Base-by-base conservation (phyloP, 2,329 filamentous ascomycete genomes). In the Macrophomina phaseolina region DNA sequence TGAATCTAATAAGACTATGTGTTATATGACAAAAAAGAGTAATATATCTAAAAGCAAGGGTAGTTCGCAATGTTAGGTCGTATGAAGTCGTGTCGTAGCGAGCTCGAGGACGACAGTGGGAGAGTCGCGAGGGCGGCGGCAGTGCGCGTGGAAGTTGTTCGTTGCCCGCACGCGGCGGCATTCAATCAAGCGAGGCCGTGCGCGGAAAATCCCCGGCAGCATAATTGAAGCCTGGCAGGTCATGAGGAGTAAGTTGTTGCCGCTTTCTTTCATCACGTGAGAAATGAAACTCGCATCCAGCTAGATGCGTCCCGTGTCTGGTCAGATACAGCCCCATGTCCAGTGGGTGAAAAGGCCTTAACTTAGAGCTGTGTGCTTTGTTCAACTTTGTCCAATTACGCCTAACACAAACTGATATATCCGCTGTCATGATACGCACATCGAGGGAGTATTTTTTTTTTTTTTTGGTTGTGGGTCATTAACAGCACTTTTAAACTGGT, bases 21-120 rank as follows among this genome's bases (percentile, higher is more conserved):
- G 32, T 40, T 62, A 62, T 62, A 62, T 62, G 11, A 45, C 58
- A 49, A 62, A 38, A n/a, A 42, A 51, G 51, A 30, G 38, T 62
- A 16, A 40, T 11, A 49, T 30, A 49, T 62, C 56, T 42, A 61
- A 61, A 28, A n/a, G 32, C 42, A 30, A 28, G 14, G 42, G 58
- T 42, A 5, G 6, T 49, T 36, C 30, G 45, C 5, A n/a, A 11
- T 40, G 42, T 36, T 6, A 23, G 23, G 36, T 38, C 11, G 36
- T 8, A 30, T 32, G n/a, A 16, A 40, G 18, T 9, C 2, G 45
- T 7, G 42, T 36, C 42, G 58, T 16, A 5, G 45, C 36, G 16
- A 9, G n/a, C 16, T 49, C 23, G 30, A 30, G 12, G 32, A 14
- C 8, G 56, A 7, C 5, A 9, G 32, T 12, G 6, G 58, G 30